Conservation (phyloP, 768 basidiomycete genomes). For the Hebeloma cylindrosporum region DNA sequence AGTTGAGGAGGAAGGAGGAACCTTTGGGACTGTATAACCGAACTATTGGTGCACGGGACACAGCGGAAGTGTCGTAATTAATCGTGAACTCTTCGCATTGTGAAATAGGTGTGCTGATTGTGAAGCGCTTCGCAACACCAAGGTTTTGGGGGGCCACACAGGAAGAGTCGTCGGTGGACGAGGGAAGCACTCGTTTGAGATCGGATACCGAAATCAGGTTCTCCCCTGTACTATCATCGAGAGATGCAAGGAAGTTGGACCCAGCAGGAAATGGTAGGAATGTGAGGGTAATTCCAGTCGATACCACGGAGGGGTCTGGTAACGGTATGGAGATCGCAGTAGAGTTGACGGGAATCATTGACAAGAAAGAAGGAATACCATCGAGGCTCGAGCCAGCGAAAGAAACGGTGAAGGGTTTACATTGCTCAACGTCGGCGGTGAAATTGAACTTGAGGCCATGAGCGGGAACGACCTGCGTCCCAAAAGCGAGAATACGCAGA, state of each 20-base stretch:
- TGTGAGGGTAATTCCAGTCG: constrained; percentile 43
- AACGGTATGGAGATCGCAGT: constrained; percentile 49
- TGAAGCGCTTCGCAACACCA: constrained; percentile 27
- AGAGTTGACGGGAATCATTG: constrained; percentile 55
- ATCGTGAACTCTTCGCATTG: constrained; percentile 55
- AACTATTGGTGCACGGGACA: constrained; percentile 33
- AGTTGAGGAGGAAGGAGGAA: constrained; percentile 28
- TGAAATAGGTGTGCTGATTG: constrained; percentile 30
- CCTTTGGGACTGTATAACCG: constrained; percentile 40
- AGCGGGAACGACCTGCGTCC: constrained; percentile 43
- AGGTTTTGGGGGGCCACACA: constrained; percentile 36
- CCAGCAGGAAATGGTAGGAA: constrained; percentile 53
- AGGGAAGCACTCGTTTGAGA: constrained; percentile 44
- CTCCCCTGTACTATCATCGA: constrained; percentile 46
- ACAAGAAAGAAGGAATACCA: constrained; percentile 43
- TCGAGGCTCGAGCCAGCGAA: constrained; percentile 41
- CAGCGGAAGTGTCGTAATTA: constrained; percentile 35
- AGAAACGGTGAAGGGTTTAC: constrained; percentile 46
- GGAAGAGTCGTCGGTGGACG: constrained; percentile 35
- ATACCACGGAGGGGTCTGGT: constrained; percentile 33
- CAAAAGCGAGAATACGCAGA: constrained; percentile 30
- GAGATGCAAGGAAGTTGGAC: constrained; percentile 53
- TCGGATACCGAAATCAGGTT: constrained; percentile 46
- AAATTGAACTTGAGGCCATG: constrained; percentile 36
- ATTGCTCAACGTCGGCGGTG: constrained; percentile 51